Evolutionary conservation across 352 stramenopile genomes (phyloP), one percentile per base, ranked within the genome.

Genomic region (Phytophthora cactorum): DNA sequence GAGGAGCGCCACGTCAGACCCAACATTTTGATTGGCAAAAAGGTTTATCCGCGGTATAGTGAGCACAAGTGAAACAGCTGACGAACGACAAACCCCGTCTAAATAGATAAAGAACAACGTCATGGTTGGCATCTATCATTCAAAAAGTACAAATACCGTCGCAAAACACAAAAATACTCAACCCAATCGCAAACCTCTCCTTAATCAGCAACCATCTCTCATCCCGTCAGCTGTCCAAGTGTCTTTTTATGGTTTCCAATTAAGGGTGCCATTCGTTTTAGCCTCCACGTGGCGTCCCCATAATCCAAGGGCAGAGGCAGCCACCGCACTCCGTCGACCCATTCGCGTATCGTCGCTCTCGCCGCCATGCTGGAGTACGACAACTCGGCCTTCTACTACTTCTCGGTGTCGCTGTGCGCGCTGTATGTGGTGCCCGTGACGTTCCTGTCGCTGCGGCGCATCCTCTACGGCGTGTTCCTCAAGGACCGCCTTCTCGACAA

Each of bases 341-440:
- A 72, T 65, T 75, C 61, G 57, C 52, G 32, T 47, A 56, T 71
- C 56, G 54, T 50, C 52, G 41, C n/a, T 41, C 46, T 44, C 9
- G 36, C 32, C 50, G 66, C 70, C 59, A 98, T 98, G 97, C 82
- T 99, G 56, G 96, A 99, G 78, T 99, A 99, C 88, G 98, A 99
- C 85, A 98, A 99, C 80, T 98, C 95, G 53, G 98, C 97, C 70
- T 99, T 99, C 86, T 99, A 99, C 84, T 99, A 99, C 87, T 99
- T 99, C 77, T 96, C 91, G 12, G 87, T 99, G 78, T 98, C 95
- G 68, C 89, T 98, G 41, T 91, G 98, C 63, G 93, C 84, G 66
- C 91, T 99, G 59, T 99, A 99, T 74, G 88, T 97, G 29, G 81
- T 99, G 63, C 97, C 98, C 52, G 91, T 94, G 88, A 98, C 96